Percentiles rank a stretch among this genome's conserved stretches.
phyloP scores from a whole-genome alignment of 805 yeast genomes.

The Lipomyces chichibuensis region DNA sequence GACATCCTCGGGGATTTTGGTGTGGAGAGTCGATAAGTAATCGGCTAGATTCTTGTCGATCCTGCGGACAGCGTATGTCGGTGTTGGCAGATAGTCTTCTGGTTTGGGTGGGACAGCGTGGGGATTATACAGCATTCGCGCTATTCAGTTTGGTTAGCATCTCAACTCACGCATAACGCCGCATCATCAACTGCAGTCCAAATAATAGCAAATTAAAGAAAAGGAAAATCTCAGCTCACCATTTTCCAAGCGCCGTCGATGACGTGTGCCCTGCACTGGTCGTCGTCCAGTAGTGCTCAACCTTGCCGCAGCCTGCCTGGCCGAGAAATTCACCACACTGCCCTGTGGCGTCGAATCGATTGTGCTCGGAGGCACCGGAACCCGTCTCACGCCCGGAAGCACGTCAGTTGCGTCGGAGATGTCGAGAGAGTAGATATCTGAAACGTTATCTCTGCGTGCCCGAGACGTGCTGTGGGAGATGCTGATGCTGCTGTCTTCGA shows the following conservation, averaged over 20 bases:
- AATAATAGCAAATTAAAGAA: not conserved
- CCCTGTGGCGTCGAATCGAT: conserved; percentile 33
- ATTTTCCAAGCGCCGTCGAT: conserved; percentile 31
- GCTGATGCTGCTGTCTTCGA: conserved; percentile 9
- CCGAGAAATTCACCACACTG: conserved; percentile 27
- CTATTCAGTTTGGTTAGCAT: conserved; percentile 9
- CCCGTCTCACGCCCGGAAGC: not conserved
- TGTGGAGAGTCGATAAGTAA: conserved; percentile 14
- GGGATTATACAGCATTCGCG: conserved; percentile 34
- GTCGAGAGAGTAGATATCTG: conserved; percentile 8
- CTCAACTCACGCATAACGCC: not conserved
- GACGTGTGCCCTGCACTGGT: conserved; percentile 30
- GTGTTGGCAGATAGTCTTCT: conserved; percentile 27
- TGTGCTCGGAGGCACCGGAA: conserved; percentile 15
- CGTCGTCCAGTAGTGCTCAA: conserved; percentile 11
- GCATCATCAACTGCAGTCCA: not conserved
- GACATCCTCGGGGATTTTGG: conserved; percentile 22
- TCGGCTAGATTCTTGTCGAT: conserved; percentile 23
- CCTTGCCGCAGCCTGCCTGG: conserved; percentile 27
- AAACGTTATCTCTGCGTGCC: conserved; percentile 3
- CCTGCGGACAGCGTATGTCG: conserved; percentile 29
- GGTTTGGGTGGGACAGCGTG: conserved; percentile 34
- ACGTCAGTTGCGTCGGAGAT: not conserved
- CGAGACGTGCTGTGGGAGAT: not conserved
- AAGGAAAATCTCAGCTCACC: conserved; percentile 7